A percentile compares a stretch with the other conserved stretches of the same genome.
These are phyloP conservation scores for Sphaerostilbella broomeana DNA, from an alignment of 2,329 filamentous ascomycete genomes.

Conservation along the genomic window DNA sequence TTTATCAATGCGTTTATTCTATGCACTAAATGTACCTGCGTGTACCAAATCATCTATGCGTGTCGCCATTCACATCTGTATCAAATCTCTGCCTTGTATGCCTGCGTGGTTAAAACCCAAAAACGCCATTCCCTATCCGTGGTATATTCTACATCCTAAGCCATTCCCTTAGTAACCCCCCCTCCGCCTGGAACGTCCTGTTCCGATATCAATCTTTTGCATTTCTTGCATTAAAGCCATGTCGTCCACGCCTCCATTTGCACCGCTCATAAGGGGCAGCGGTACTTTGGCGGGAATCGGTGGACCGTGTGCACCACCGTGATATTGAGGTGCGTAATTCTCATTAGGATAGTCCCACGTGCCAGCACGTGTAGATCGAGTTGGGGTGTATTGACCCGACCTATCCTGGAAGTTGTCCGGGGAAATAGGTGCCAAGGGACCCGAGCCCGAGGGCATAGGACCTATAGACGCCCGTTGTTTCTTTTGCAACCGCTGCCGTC, in stretches of 20 bases:
- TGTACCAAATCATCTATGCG: conserved; percentile 1
- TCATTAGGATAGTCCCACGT: conserved; percentile 50
- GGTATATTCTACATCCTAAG: too few species aligned
- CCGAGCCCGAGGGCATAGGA: conserved; percentile 32
- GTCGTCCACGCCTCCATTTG: conserved; percentile 38
- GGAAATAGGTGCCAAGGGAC: conserved; percentile 48
- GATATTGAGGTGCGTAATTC: conserved; percentile 41
- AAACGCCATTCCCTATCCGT: neutral
- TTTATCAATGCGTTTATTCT: neutral
- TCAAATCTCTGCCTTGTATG: neutral
- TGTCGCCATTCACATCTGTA: neutral
- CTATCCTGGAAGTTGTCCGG: conserved; percentile 46
- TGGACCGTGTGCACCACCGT: conserved; percentile 35
- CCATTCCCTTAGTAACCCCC: conserved; percentile 36
- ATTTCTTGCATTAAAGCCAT: conserved; percentile 65
- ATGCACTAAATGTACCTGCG: neutral
- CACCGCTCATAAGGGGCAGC: conserved; percentile 41
- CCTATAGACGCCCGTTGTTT: conserved; percentile 44
- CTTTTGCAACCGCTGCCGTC: conserved; percentile 60
- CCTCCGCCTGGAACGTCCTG: conserved; percentile 49
- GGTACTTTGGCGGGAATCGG: conserved; percentile 67
- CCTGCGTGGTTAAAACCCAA: neutral
- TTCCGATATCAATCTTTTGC: conserved; percentile 60
- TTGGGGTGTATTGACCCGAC: conserved; percentile 28
- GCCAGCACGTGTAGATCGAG: conserved; percentile 37